Percentiles rank a stretch among this genome's conserved stretches.
Conservation (phyloP, 331 rosid genomes). For the Quercus phellos region DNA sequence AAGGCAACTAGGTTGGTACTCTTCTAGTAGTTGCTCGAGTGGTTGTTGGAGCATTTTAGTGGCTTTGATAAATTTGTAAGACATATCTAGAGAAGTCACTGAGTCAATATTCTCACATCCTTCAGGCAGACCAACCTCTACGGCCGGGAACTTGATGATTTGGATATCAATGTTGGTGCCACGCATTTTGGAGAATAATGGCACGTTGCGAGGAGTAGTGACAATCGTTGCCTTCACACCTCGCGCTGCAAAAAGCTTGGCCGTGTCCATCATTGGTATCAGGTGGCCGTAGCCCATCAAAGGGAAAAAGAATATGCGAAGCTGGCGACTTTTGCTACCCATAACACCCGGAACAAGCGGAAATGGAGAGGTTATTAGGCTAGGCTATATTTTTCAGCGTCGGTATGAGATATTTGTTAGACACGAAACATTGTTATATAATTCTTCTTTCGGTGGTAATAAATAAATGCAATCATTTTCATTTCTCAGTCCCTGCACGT, state of each 20-base stretch:
- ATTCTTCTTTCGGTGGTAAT: no score
- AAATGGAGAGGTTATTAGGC: no score
- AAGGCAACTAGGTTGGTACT: slow-evolving; percentile 20
- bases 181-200: slow-evolving; percentile 6
- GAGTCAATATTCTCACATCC: slow-evolving; percentile 16
- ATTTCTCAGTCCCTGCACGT: background rate
- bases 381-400: no score
- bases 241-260: slow-evolving; percentile 16
- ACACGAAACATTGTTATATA: no score
- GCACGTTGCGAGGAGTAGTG: slow-evolving; percentile 28
- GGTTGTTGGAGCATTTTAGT: background rate
- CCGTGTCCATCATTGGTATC: slow-evolving; percentile 20
- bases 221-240: slow-evolving; percentile 17
- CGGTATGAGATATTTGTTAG: no score
- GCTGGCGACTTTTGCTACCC: background rate
- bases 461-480: background rate
- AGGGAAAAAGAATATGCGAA: slow-evolving; percentile 30
- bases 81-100: background rate
- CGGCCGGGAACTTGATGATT: slow-evolving; percentile 8
- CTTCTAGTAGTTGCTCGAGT: background rate
- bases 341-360: background rate
- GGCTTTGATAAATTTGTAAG: slow-evolving; percentile 4
- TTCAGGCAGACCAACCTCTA: slow-evolving; percentile 15
- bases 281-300: slow-evolving; percentile 26
- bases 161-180: background rate